A percentile compares a stretch with the other conserved stretches of the same genome.
Evolutionary conservation across 345 rosid genomes (phyloP).

Genomic region (Clausena lansium): DNA sequence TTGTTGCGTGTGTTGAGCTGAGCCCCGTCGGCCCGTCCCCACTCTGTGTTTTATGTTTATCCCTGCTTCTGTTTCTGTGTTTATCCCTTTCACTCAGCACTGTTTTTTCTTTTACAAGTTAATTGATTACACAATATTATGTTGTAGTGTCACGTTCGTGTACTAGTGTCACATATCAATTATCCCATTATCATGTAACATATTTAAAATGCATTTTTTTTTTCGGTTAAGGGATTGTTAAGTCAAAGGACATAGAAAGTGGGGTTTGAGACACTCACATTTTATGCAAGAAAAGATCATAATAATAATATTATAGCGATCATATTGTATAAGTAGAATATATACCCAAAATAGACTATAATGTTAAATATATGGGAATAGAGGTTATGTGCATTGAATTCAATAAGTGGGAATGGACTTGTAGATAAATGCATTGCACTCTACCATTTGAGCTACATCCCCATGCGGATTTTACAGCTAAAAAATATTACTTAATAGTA

Average conservation of each 20-base stretch:
- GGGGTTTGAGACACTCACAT: not conserved
- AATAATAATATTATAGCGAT: not conserved
- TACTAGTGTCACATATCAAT: not conserved
- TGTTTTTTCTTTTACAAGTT: too few relatives aligned
- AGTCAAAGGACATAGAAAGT: not conserved
- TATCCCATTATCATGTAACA: not conserved
- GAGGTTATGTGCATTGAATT: not conserved
- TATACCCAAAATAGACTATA: not conserved
- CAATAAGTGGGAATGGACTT: not conserved
- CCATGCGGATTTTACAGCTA: not conserved
- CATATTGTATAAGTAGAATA: not conserved
- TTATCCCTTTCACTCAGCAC: not conserved
- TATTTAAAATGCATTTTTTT: not conserved
- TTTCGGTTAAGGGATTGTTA: not conserved
- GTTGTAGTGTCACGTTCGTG: too few relatives aligned
- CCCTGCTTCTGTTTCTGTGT: not conserved
- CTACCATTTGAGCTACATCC: slow-evolving; percentile 72
- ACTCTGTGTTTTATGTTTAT: not conserved
- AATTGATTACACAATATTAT: not conserved
- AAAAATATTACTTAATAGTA: too few relatives aligned
- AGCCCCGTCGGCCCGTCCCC: slow-evolving; percentile 11
- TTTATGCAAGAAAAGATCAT: not conserved
- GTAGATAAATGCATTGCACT: slow-evolving; percentile 15
- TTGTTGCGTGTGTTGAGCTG: not conserved
- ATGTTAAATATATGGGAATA: not conserved